Base-by-base conservation (phyloP, 192 early-diverging fungal genomes). In the Mycoemilia scoparia region DNA sequence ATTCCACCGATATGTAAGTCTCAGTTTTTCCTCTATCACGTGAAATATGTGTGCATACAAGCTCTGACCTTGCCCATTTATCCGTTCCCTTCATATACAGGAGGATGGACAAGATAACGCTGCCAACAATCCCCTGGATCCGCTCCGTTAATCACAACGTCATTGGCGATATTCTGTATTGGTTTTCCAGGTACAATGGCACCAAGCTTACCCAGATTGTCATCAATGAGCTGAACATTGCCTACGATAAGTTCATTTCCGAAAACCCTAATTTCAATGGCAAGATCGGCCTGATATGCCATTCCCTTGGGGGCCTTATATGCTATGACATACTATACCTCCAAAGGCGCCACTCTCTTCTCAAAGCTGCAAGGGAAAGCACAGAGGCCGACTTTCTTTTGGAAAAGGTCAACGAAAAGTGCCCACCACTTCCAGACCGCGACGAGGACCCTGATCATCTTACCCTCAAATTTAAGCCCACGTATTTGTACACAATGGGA, bases 291-390 rank as follows among this genome's bases (percentile, higher is more conserved):
- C 48, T 81, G 5, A 58, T 74, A 21, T 75, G 73, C 5, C 67
- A 78, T 23, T 81, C 78, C 10, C 36, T 81, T 17, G 78, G 78
- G 14, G 78, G 78, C 5, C 46, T 81, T 1, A 64, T 76, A 21
- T 69, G 66, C 34, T 81, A 62, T 40, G 78, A 81, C 49, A 74
- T 81, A 23, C 33, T 81, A 20, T 47, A 46, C 23, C 12, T 24
- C n/a, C 32, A 21, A 2, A 14, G 10, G 16, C 12, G 9, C 34
- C 13, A 23, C 21, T 24, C 15, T 19, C 18, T 29, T n/a, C 48
- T 36, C 5, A 43, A 41, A 18, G 37, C 21, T 8, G 28, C 41
- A 21, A 51, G 53, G 15, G 16, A 38, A 11, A 31, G 41, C 3
- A 28, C 41, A 13, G 23, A 24, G 1, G 17, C 17, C 7, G 25